Base-by-base conservation (phyloP, 805 yeast species). In the Myxozyma mucilagina region DNA sequence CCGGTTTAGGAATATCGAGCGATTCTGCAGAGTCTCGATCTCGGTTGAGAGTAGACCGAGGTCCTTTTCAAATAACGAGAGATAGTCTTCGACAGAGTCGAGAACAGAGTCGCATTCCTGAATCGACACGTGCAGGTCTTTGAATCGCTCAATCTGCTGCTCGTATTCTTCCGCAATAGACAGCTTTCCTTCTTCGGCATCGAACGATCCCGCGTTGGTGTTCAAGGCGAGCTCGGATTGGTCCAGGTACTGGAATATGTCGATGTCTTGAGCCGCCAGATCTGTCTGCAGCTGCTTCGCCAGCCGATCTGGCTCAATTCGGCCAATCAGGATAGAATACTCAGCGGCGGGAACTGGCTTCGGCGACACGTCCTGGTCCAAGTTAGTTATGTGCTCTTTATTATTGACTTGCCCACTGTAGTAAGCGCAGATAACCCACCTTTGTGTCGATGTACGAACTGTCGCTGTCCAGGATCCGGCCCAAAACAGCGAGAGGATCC, bases 61-160 rank as follows among this genome's bases (percentile, higher is more conserved):
- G 61, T 87, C 87, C 2, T 69, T 59, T 69, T 86, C 86, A 73
- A 91, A 89, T 36, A 76, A 73, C 10, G 71, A 70, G 51, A 90
- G 74, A 60, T 84, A 83, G 0, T 73, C 71, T 60, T 81, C 82
- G 10, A 63, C 66, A 4, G 66, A 56, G 4, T 56, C 56, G 18
- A 64, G 47, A 16, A 64, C 66, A 3, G 55, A 24, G 32, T 64
- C 67, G 44, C 66, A 63, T 44, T 62, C 62, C 13, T 62, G 59
- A 43, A 63, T 63, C 24, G 67, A 62, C 18, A 32, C 52, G 45
- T 62, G 66, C 1, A 62, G 57, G 32, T 62, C 66, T 48, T 61
- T 61, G 44, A 62, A 56, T 20, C 60, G 48, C 18, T 61, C 66
- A 13, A 57, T 60, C 53, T 61, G 67, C 29, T 58, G 49, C 35